A percentile compares a stretch with the other conserved stretches of the same genome.
Evolutionary conservation across 2,329 filamentous ascomycete genomes (phyloP).

Genomic region (Cladosporium halotolerans): DNA sequence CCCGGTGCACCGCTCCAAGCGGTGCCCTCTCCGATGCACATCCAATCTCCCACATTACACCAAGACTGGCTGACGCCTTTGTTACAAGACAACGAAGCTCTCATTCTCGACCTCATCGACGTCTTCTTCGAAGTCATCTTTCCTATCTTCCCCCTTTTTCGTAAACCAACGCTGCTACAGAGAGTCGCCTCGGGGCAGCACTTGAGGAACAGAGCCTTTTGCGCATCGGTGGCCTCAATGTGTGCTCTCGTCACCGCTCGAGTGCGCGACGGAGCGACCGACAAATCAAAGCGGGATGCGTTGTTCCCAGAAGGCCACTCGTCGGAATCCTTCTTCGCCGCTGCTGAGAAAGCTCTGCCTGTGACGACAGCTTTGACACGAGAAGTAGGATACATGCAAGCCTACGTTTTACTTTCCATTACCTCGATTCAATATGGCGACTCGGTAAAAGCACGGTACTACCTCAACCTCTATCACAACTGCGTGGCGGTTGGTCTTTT

Average conservation of each 20-base stretch:
- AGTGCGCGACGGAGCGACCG: conserved; percentile 42
- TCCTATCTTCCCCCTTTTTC: conserved; percentile 47
- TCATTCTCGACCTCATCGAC: conserved; percentile 39
- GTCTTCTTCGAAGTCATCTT: conserved; percentile 48
- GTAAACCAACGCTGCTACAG: conserved; percentile 34
- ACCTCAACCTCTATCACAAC: conserved; percentile 44
- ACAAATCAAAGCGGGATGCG: conserved; percentile 26
- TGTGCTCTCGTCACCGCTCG: conserved; percentile 43
- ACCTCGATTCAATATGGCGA: conserved; percentile 45
- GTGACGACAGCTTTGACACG: neutral
- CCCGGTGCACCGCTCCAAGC: neutral
- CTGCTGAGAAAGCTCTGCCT: conserved; percentile 15
- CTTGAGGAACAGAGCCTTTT: neutral
- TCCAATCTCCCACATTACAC: neutral
- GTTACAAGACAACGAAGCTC: conserved; percentile 24
- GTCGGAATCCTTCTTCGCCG: conserved; percentile 35
- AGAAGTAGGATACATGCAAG: neutral
- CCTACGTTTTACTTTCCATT: conserved; percentile 41
- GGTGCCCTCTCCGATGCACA: neutral
- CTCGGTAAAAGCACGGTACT: conserved; percentile 41
- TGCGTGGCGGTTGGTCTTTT: conserved; percentile 40
- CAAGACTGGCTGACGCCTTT: neutral
- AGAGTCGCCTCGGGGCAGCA: neutral
- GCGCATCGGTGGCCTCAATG: neutral
- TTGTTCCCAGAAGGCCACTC: conserved; percentile 25